Evolutionary conservation across 2,329 filamentous ascomycete genomes (phyloP), one percentile per base, ranked within the genome.

Genomic region (Cladosporium sp.): DNA sequence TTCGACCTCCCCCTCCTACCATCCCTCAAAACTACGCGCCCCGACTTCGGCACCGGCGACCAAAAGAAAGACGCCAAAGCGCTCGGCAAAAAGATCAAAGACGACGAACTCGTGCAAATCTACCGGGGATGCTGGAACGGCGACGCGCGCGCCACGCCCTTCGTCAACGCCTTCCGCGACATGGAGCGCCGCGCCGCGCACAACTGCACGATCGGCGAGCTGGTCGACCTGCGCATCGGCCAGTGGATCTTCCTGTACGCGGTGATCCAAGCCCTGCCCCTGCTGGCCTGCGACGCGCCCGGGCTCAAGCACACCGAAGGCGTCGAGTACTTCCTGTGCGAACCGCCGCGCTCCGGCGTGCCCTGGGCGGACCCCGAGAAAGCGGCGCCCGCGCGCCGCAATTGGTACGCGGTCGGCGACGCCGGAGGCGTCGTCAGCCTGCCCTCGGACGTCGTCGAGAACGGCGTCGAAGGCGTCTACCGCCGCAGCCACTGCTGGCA

Each of bases 1-100:
- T 97, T 92, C 63, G 92, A 97, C 64, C 76, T 89, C 4, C 92
- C 93, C 2, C 80, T 84, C 57, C 70, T 95, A 19, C 92, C 92
- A 1, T 80, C 78, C 1, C 78, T 95, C 60, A 76, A 78, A 27
- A 74, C 81, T 1, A 77, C 89, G 15, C 77, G 85, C 50, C 77
- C 81, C 36, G 85, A 83, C 38, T 87, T 82, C 64, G 70, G 79
- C 54, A 77, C 77, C 1, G 75, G 89, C 27, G 79, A 88, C 17
- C 66, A 80, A 1, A 92, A 89, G 70, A 86, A 89, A 60, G 86
- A 92, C 64, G 73, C 78, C 29, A 89, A 88, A 64, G 79, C 88
- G 49, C 80, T 84, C 54, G 80, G 78, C 15, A 83, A 82, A 70
- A 86, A 83, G 61, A 73, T 96, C 51, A 88, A 89, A 66, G 82